Base-by-base conservation (phyloP, 345 rosid species). In the Eucalyptus cloeziana region DNA sequence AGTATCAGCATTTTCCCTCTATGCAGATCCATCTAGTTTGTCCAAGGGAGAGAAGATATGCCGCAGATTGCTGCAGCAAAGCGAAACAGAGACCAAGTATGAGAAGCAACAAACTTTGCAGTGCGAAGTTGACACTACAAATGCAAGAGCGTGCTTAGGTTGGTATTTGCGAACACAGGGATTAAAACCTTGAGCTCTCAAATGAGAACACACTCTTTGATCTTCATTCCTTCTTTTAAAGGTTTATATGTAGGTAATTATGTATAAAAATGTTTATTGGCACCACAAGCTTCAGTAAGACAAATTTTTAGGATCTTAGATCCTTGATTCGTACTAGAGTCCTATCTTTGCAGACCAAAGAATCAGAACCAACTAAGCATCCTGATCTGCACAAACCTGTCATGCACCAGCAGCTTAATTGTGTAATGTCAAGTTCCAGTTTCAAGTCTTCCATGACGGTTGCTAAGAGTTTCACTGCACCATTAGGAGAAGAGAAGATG, bases 41-140 rank as follows among this genome's bases (percentile, higher is more conserved):
- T 49, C 97, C 99, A 58, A 91, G 95, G 87, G 99, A 95, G 87
- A 97, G 99, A 88, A 97, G 96, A 88, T 97, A 95, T 44, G 98
- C 99, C 97, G 93, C 94, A 93, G 94, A 96, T 94, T 96, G 96
- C 99, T 95, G 96, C 95, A 93, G 7, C 80, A 87, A 21, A 13
- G n/a, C n/a, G n/a, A 40, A 40, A 40, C 60, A 87, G 49, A 54
- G 21, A 51, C 12, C 60, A 54, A 86, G 1, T 47, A 4, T 47
- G 64, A 31, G 43, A 7, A 31, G 62, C 56, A 44, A 14, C 56
- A 13, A 14, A 40, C 31, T 25, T 44, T 30, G 22, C 58, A 22
- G 24, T 25, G 31, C 4, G 5, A 85, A 43, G 33, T 30, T 3
- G 13, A 1, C 2, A 49, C 7, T 22, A 40, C 24, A 44, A 85